Evolutionary conservation across 208 protist species (phyloP).

Genomic region (Entamoeba invadens): DNA sequence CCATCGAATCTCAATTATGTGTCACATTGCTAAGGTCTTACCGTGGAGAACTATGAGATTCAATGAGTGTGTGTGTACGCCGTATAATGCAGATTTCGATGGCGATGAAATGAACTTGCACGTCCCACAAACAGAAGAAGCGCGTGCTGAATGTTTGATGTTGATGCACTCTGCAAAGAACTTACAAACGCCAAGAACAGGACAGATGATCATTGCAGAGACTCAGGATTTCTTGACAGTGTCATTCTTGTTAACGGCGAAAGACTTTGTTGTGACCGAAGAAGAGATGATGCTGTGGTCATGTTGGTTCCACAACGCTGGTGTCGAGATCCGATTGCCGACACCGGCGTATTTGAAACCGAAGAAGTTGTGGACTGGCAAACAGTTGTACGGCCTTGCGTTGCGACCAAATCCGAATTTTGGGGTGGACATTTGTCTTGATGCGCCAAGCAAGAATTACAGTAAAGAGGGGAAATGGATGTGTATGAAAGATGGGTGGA

Average conservation of each 20-base stretch:
- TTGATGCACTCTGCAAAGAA: constrained; percentile 86
- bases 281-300: constrained; percentile 13
- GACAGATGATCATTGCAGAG: constrained; percentile 83
- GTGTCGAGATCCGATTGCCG: constrained; percentile 64
- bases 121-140: constrained; percentile 93
- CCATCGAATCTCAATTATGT: constrained; percentile 94
- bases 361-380: constrained; percentile 88
- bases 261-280: constrained; percentile 49
- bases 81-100: constrained; percentile 99
- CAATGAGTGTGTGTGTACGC: constrained; percentile 69
- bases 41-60: constrained; percentile 93
- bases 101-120: constrained; percentile 99
- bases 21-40: constrained; percentile 69
- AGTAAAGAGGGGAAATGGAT: constrained; percentile 66
- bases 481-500: constrained; percentile 58
- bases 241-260: constrained; percentile 73
- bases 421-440: background rate
- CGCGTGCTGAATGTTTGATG: constrained; percentile 76
- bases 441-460: constrained; percentile 65
- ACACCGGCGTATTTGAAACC: constrained; percentile 84
- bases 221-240: constrained; percentile 96
- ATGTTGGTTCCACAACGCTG: background rate
- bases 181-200: constrained; percentile 86
- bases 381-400: constrained; percentile 63
- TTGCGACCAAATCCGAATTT: background rate